Evolutionary conservation across 192 early-diverging fungal genomes (phyloP).

Genomic region (Backusella macrospora): DNA sequence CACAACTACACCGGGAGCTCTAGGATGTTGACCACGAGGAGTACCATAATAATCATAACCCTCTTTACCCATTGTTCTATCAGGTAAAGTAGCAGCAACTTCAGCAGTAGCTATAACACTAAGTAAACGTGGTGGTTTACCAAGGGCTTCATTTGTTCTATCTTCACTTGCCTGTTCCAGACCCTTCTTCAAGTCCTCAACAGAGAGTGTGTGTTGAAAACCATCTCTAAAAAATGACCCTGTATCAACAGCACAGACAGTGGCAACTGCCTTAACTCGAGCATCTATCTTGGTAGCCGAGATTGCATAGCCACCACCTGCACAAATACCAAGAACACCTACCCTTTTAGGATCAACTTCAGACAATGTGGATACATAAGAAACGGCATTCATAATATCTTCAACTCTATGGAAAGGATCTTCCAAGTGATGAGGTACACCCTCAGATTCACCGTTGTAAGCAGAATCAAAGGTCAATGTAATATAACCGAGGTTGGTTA

Average conservation of each 20-base stretch:
- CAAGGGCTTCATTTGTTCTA: constrained; percentile 28
- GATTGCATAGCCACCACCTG: constrained; percentile 33
- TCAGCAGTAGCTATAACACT: constrained; percentile 10
- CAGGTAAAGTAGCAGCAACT: constrained; percentile 17
- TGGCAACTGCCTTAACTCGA: constrained; percentile 32
- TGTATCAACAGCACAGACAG: constrained; percentile 18
- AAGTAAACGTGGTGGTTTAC: constrained; percentile 23
- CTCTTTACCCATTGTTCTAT: constrained; percentile 20
- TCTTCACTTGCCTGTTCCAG: constrained; percentile 19
- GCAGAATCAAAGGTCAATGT: constrained; percentile 35
- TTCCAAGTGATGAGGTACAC: constrained; percentile 29
- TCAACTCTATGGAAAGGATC: constrained; percentile 27
- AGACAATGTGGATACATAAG: constrained; percentile 22
- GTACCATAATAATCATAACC: constrained; percentile 38
- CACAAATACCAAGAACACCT: constrained; percentile 39
- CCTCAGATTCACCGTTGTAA: constrained; percentile 33
- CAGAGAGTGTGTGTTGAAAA: not conserved
- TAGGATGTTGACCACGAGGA: constrained; percentile 28
- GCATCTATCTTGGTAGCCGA: constrained; percentile 21
- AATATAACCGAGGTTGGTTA: constrained; percentile 31
- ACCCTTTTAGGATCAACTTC: constrained; percentile 28
- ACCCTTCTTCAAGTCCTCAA: constrained; percentile 10
- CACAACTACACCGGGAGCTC: constrained; percentile 19
- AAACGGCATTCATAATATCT: constrained; percentile 32
- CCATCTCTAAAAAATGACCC: constrained; percentile 22